Percentiles rank a stretch among this genome's conserved stretches.
Conservation (phyloP, 495 filamentous ascomycete genomes). For the Xylaria telfairii region DNA sequence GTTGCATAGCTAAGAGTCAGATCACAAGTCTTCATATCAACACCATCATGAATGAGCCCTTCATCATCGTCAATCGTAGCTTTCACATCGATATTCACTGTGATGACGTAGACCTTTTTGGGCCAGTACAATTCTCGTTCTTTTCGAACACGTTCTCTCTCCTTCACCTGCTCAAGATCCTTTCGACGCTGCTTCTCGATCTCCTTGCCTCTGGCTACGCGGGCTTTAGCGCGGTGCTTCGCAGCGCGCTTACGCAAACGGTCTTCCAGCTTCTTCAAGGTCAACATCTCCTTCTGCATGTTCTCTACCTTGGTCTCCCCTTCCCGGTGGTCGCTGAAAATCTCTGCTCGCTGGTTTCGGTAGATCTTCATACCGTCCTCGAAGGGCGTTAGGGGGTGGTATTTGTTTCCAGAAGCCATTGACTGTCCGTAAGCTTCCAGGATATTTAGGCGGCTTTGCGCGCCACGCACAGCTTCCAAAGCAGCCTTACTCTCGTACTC, state of each 20-base stretch:
- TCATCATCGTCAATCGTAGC: conserved; percentile 32
- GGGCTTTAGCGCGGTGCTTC: conserved; percentile 24
- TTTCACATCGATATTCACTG: conserved; percentile 60
- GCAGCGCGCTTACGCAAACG: conserved; percentile 28
- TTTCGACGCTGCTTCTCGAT: conserved; percentile 47
- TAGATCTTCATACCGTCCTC: conserved; percentile 50
- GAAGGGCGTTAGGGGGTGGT: conserved; percentile 32
- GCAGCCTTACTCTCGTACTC: conserved; percentile 36
- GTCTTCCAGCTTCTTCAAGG: conserved; percentile 40
- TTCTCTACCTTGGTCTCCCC: conserved; percentile 41
- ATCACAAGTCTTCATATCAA: conserved; percentile 44
- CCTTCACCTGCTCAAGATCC: conserved; percentile 50
- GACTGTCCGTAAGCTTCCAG: conserved; percentile 51
- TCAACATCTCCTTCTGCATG: conserved; percentile 46
- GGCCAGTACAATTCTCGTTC: conserved; percentile 65
- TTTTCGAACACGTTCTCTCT: conserved; percentile 56
- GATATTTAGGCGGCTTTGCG: conserved; percentile 47
- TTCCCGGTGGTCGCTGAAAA: conserved; percentile 49
- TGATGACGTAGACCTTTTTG: conserved; percentile 61
- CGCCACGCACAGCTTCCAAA: conserved; percentile 44
- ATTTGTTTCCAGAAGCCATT: conserved; percentile 38
- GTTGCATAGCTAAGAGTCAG: conserved; percentile 70
- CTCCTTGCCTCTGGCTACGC: conserved; percentile 35
- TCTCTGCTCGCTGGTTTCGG: conserved; percentile 53
- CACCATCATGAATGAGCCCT: conserved; percentile 29